Conservation (phyloP, 2,329 filamentous ascomycete species). For the Cordyceps javanica region DNA sequence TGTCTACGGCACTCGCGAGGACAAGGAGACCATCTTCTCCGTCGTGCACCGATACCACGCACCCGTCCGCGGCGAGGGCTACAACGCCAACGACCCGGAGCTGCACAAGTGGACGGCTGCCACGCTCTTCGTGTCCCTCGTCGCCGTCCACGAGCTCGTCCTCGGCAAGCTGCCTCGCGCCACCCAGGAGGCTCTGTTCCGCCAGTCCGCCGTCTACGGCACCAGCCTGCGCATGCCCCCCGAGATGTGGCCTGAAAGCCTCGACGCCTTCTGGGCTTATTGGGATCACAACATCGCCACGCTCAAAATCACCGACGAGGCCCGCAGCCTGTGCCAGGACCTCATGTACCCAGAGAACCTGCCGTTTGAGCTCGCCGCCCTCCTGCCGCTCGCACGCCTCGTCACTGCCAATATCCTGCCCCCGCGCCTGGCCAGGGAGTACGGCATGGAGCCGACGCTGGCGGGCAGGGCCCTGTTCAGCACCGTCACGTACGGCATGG, state of each 20-base stretch:
- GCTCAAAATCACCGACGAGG: conserved; percentile 27
- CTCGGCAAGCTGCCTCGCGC: conserved; percentile 25
- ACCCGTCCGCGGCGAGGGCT: conserved; percentile 25
- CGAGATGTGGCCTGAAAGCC: conserved; percentile 29
- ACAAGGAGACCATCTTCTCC: conserved; percentile 29
- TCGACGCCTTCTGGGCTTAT: conserved; percentile 33
- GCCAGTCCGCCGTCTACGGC: conserved; percentile 23
- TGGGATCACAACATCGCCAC: conserved; percentile 30
- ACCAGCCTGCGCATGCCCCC: conserved; percentile 26
- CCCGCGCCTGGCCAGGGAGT: conserved; percentile 20
- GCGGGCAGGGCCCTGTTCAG: conserved; percentile 15
- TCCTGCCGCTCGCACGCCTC: conserved; percentile 17
- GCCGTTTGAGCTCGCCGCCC: conserved; percentile 18
- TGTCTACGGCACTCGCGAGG: conserved; percentile 26
- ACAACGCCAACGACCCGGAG: conserved; percentile 30
- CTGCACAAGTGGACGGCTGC: conserved; percentile 36
- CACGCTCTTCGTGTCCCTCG: conserved; percentile 30
- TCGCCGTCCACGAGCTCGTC: conserved; percentile 29
- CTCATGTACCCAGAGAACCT: conserved; percentile 21
- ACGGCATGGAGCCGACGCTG: conserved; percentile 18
- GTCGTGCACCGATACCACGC: conserved; percentile 30
- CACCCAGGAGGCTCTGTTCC: conserved; percentile 22
- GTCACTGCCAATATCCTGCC: conserved; percentile 17
- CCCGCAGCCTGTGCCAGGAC: conserved; percentile 19
- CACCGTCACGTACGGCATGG: conserved; percentile 22